phyloP scores from a whole-genome alignment of 2,329 filamentous ascomycete species.

The Trichoderma pleuroti region DNA sequence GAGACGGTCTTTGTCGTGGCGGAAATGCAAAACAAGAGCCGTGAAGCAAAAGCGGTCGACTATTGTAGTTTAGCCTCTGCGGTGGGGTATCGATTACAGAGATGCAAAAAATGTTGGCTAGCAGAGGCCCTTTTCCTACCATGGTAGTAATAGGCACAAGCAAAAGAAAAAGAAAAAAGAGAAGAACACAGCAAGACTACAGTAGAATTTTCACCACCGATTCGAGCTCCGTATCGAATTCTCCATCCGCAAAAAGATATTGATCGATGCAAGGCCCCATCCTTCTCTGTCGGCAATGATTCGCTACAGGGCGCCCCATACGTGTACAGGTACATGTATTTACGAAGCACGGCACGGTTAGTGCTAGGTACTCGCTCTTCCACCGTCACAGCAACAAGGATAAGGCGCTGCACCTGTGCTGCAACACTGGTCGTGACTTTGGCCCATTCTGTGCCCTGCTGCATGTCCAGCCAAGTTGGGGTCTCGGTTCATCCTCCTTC shows the following conservation, averaged over 20 bases:
- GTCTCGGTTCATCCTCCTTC: background rate
- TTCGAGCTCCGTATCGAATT: background rate
- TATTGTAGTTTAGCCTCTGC: background rate
- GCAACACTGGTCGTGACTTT: background rate
- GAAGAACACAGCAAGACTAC: background rate
- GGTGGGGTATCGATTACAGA: background rate
- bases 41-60: constrained; percentile 6
- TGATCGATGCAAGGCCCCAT: background rate
- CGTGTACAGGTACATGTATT: background rate
- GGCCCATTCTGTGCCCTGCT: background rate
- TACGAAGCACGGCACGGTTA: no score
- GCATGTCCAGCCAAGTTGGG: background rate
- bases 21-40: background rate
- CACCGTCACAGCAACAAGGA: background rate
- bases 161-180: background rate
- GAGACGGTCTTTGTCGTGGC: background rate
- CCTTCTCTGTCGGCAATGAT: background rate
- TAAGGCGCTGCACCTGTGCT: background rate
- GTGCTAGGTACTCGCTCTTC: background rate
- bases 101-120: background rate
- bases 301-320: background rate
- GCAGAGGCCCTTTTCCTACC: background rate
- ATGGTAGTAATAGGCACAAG: background rate
- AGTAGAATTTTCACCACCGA: background rate
- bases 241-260: background rate